Evolutionary conservation across 1,139 yeast species (phyloP), one percentile per base, ranked within the genome.

Genomic region (Yamadazyma sp.): DNA sequence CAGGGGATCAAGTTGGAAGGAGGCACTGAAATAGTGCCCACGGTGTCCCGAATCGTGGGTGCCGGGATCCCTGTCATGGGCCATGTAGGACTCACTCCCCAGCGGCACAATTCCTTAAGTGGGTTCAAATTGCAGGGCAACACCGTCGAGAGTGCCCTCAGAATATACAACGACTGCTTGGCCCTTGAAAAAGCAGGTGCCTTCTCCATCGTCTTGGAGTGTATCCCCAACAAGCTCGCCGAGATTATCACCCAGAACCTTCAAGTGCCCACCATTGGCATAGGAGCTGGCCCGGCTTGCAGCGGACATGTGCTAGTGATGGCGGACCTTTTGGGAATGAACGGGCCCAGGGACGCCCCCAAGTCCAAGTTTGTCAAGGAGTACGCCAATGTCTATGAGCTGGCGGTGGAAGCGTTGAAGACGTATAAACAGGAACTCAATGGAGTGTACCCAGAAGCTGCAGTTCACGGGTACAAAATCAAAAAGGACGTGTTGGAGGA

Each of bases 31-130:
- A 73, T 80, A 4, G 52, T 62, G 4, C 59, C 63, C 3, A 61
- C 66, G 1, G 75, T 87, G 22, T 51, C 61, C 37, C 70, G 69
- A 42, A 62, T 87, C 20, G 72, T 81, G 0, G 59, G 69, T 8
- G 70, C 83, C 28, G 98, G 98, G 1, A 83, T 92, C 16, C 95
- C 97, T 0, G 91, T 91, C 1, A 76, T 89, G 69, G 98, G 95
- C 2, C 98, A 92, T 60, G 79, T 87, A 25, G 98, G 98, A 0
- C 69, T 92, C 31, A 87, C 95, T 6, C 98, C 98, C 1, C 98
- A 92, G 58, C 74, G 87, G 36, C 83, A 82, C 47, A 80, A 87
- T 47, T 60, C 87, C 0, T 56, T 86, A 16, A 94, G 97, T 14
- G 98, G 98, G 0, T 92, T 84, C 63, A 84, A 79, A 59, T 82